Evolutionary conservation across 2,329 filamentous ascomycete genomes (phyloP).

Genomic region (Aureobasidium zeae): DNA sequence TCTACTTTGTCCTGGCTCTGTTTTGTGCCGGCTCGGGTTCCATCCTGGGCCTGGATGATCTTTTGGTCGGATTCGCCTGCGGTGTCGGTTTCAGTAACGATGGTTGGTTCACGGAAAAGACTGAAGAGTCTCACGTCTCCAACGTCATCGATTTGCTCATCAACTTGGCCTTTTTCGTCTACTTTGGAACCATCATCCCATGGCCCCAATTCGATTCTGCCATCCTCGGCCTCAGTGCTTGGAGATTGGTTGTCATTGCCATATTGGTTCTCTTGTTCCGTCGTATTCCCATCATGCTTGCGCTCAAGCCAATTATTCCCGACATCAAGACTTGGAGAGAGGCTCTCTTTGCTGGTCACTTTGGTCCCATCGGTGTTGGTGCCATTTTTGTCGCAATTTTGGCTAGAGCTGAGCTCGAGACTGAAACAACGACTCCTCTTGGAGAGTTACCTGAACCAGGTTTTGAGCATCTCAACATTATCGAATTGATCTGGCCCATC

Average conservation of each 20-base stretch:
- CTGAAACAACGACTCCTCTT: conserved; percentile 63
- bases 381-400: conserved; percentile 93
- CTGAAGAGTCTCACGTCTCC: conserved; percentile 94
- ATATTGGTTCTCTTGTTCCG: conserved; percentile 91
- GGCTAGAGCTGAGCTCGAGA: conserved; percentile 83
- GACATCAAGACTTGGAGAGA: conserved; percentile 98
- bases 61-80: conserved; percentile 87
- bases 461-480: conserved; percentile 57
- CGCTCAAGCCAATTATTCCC: conserved; percentile 83
- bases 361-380: conserved; percentile 93
- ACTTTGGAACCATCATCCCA: conserved; percentile 91
- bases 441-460: conserved; percentile 49
- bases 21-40: conserved; percentile 93
- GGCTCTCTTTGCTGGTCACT: conserved; percentile 91
- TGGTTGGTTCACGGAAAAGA: conserved; percentile 97
- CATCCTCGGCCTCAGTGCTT: conserved; percentile 64
- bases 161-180: conserved; percentile 97
- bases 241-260: conserved; percentile 89
- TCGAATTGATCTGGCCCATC: conserved; percentile 90
- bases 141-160: conserved; percentile 97
- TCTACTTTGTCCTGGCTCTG: conserved; percentile 93
- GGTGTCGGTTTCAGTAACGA: conserved; percentile 99
- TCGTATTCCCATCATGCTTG: conserved; percentile 88
- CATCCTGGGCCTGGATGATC: conserved; percentile 82
- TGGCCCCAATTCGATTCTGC: conserved; percentile 83